Evolutionary conservation across 1,284 basidiomycete species (phyloP).

Genomic region (Pseudozyma sp.): DNA sequence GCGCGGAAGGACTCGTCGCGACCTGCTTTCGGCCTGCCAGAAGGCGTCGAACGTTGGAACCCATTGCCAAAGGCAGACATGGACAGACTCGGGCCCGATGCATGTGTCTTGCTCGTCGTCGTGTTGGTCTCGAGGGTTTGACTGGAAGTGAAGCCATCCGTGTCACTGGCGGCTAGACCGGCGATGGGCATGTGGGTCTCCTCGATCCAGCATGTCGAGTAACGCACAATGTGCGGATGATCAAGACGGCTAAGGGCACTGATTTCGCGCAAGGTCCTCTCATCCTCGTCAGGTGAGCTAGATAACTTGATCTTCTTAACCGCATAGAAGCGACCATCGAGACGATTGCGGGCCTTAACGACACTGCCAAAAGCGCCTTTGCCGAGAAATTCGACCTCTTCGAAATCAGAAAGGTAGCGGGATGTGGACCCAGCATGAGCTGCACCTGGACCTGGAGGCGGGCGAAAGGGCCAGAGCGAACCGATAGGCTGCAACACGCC

Average conservation of each 20-base stretch:
- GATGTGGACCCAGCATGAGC: constrained; percentile 40
- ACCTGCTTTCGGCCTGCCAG: constrained; percentile 3
- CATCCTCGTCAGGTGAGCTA: constrained; percentile 81
- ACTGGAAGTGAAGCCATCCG: constrained; percentile 37
- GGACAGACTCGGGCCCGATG: constrained; percentile 40
- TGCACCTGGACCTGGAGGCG: constrained; percentile 23
- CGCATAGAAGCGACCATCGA: constrained; percentile 72
- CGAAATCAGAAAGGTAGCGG: constrained; percentile 67
- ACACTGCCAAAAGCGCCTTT: constrained; percentile 93
- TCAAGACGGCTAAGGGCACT: constrained; percentile 86
- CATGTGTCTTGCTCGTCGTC: constrained; percentile 47
- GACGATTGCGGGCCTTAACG: constrained; percentile 88
- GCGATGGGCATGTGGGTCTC: constrained; percentile 52
- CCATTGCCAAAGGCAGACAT: constrained; percentile 45
- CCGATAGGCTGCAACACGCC: constrained; percentile 30
- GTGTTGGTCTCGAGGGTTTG: constrained; percentile 46
- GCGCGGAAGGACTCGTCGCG: constrained; percentile 45
- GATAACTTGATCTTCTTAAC: constrained; percentile 88
- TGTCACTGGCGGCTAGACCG: constrained; percentile 38
- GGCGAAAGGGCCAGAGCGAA: constrained; percentile 62
- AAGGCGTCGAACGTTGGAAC: constrained; percentile 21
- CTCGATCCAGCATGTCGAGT: constrained; percentile 71
- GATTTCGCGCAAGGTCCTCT: constrained; percentile 90
- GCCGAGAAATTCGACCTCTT: constrained; percentile 72
- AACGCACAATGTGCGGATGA: constrained; percentile 90